Conservation (phyloP, 495 filamentous ascomycete genomes). For the Lepidopterella palustris region DNA sequence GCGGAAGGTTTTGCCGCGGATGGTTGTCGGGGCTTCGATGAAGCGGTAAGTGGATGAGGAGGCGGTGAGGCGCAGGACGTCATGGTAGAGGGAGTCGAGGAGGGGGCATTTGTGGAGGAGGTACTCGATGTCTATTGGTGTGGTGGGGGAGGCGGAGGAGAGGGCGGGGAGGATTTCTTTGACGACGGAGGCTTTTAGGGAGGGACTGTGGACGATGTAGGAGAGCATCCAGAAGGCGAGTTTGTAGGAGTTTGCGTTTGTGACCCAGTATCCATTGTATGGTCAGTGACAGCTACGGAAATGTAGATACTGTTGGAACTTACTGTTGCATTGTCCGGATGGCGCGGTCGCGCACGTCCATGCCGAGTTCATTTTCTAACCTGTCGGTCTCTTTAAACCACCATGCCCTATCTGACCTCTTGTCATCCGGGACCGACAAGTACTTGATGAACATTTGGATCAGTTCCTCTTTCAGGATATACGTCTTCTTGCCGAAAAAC, state of each 20-base stretch:
- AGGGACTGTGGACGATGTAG: constrained; percentile 19
- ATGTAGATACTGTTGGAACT: background rate
- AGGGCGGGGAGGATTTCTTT: constrained; percentile 20
- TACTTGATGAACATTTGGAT: background rate
- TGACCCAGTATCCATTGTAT: background rate
- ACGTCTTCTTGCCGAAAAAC: background rate
- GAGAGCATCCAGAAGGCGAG: constrained; percentile 31
- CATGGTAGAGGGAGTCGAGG: constrained; percentile 10
- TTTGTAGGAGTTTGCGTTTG: constrained; percentile 32
- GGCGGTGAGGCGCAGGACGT: constrained; percentile 7
- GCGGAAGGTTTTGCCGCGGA: constrained; percentile 10
- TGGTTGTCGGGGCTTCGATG: constrained; percentile 1
- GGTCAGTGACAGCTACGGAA: background rate
- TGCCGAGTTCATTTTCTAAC: background rate
- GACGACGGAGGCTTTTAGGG: constrained; percentile 13
- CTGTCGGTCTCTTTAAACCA: background rate
- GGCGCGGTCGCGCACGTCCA: background rate
- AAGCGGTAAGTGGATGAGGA: background rate
- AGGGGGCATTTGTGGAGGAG: constrained; percentile 21
- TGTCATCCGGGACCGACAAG: background rate
- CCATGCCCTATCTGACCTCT: background rate
- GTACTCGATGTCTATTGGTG: constrained; percentile 4
- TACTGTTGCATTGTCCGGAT: background rate
- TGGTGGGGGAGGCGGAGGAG: background rate
- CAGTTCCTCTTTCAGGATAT: background rate